Evolutionary conservation across 768 basidiomycete species (phyloP).

Genomic region (Tricholoma matsutake): DNA sequence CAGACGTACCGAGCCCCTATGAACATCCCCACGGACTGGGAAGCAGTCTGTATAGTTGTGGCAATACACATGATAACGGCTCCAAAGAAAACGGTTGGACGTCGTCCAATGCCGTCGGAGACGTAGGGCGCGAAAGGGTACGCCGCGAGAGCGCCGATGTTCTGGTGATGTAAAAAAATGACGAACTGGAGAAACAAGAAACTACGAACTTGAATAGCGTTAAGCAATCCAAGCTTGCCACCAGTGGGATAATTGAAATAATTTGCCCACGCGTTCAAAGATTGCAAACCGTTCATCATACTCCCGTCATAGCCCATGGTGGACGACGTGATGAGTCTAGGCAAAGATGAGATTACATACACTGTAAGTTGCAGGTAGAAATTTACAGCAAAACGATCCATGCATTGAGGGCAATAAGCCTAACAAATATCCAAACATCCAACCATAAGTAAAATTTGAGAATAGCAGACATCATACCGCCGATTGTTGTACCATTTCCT

Average conservation of each 20-base stretch:
- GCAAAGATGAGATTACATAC: neutral
- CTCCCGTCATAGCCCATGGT: slow-evolving; percentile 76
- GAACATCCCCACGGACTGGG: slow-evolving; percentile 75
- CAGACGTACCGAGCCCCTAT: slow-evolving; percentile 64
- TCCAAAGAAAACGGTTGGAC: slow-evolving; percentile 62
- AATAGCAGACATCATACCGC: slow-evolving; percentile 35
- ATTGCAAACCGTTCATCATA: slow-evolving; percentile 81
- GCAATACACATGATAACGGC: slow-evolving; percentile 69
- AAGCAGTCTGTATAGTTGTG: slow-evolving; percentile 64
- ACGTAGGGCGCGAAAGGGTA: slow-evolving; percentile 71
- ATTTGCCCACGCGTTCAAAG: slow-evolving; percentile 55
- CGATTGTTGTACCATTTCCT: slow-evolving; percentile 78
- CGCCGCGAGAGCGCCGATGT: slow-evolving; percentile 64
- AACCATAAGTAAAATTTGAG: neutral
- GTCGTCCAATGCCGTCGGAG: slow-evolving; percentile 71
- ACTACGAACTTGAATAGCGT: slow-evolving; percentile 65
- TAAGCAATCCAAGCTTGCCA: slow-evolving; percentile 61
- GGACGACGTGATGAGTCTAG: slow-evolving; percentile 69
- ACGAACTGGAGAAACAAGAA: neutral
- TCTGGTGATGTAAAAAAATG: slow-evolving; percentile 35
- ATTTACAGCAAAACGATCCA: slow-evolving; percentile 69
- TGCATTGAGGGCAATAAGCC: slow-evolving; percentile 58
- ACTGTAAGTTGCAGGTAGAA: neutral
- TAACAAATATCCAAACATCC: slow-evolving; percentile 18
- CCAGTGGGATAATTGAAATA: slow-evolving; percentile 61